Evolutionary conservation across 768 basidiomycete species (phyloP), one percentile per base, ranked within the genome.

Genomic region (Phallus indusiatus): DNA sequence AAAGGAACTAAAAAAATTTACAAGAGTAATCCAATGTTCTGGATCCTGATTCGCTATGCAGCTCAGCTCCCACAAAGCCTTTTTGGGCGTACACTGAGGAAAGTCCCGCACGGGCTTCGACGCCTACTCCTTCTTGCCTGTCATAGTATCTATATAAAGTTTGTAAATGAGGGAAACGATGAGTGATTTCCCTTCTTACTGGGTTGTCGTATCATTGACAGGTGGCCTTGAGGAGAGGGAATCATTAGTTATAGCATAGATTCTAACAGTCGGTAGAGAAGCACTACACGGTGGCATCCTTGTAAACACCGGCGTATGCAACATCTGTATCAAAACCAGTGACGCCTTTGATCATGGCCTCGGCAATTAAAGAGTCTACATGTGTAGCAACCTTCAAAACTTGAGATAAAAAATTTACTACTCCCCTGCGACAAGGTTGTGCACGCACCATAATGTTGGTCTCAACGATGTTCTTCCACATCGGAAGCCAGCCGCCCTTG

Each of bases 381-480:
- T 93, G 88, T 0, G 88, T 90, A 10, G 77, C 85, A 16, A 90
- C 81, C 85, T 85, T 52, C 16, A 18, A n/a, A n/a, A 47, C 28
- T 42, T n/a, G 35, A 59, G 17, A 35, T 59, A 33, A 51, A n/a
- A 18, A 35, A 34, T n/a, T n/a, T 28, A 5, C 42, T 12, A 52
- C 50, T 1, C 12, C 20, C 17, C 33, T n/a, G n/a, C 21, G 8
- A 21, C 5, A 14, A 46, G 42, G 8, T 18, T 5, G 8, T 22
- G 35, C 24, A 59, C 65, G 5, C 57, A 82, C 83, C 89, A 92
- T 92, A 64, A 90, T 90, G 64, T 89, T 92, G 1, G 89, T 90
- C 66, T 92, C 86, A 74, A 86, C 81, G 14, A 91, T 78, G 61
- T 91, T 91, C 72, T 90, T 91, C 90, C 90, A 92, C 88, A 91